Evolutionary conservation across 805 yeast genomes (phyloP).

Genomic region (Lachancea meyersii): DNA sequence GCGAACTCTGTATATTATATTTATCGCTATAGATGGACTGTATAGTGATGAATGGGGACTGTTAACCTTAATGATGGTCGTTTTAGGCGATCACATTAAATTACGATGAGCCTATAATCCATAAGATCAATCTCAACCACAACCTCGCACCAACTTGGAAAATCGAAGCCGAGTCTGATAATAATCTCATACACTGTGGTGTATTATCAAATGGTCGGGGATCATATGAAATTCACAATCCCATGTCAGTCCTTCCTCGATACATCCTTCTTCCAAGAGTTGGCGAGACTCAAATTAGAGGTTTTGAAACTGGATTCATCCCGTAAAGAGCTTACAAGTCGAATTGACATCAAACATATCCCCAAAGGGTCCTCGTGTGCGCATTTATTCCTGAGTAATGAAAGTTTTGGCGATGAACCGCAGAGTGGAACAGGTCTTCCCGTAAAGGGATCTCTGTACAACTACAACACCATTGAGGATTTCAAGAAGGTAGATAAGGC

Average conservation of each 20-base stretch:
- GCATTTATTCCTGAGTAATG: slow-evolving; percentile 24
- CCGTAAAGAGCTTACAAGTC: slow-evolving; percentile 24
- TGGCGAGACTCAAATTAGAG: slow-evolving; percentile 69
- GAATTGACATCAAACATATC: slow-evolving; percentile 18
- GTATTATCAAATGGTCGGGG: background rate
- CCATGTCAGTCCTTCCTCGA: slow-evolving; percentile 72
- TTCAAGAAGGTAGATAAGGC: slow-evolving; percentile 67
- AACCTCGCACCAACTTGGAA: too few species aligned
- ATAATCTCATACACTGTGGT: too few species aligned
- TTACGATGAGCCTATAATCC: too few species aligned
- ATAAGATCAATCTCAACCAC: too few species aligned
- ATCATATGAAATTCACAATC: slow-evolving; percentile 28
- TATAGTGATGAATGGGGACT: background rate
- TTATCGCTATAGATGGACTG: too few species aligned
- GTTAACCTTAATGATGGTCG: background rate
- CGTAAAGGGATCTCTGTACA: slow-evolving; percentile 40
- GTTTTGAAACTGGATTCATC: slow-evolving; percentile 49
- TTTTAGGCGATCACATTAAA: background rate
- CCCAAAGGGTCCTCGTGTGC: slow-evolving; percentile 15
- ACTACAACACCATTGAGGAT: slow-evolving; percentile 80
- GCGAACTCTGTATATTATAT: too few species aligned
- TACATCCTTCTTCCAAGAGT: slow-evolving; percentile 74
- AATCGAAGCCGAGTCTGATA: too few species aligned
- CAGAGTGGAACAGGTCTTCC: slow-evolving; percentile 9
- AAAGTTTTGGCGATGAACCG: slow-evolving; percentile 29